A percentile compares a stretch with the other conserved stretches of the same genome.
phyloP scores from a whole-genome alignment of 1,139 yeast genomes.

The Nakaseomyces nivariensis region DNA sequence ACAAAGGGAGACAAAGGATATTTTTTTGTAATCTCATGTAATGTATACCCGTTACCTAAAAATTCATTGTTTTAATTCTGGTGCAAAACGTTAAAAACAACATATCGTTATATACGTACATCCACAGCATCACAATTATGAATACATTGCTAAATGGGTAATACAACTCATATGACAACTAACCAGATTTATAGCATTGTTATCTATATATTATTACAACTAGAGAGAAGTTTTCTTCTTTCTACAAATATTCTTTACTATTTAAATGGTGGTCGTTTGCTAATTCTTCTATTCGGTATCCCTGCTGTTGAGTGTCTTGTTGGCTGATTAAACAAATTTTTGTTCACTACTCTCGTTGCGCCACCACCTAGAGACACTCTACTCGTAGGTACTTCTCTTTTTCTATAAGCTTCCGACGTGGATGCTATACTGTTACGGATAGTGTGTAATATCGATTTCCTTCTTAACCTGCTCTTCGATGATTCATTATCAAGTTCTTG shows the following conservation, averaged over 20 bases:
- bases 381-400: background rate
- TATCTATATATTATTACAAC: too few relatives aligned
- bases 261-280: slow-evolving; percentile 23
- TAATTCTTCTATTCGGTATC: slow-evolving; percentile 4
- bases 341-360: slow-evolving; percentile 18
- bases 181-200: too few relatives aligned
- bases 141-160: too few relatives aligned
- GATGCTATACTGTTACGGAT: slow-evolving; percentile 24
- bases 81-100: too few relatives aligned
- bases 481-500: background rate
- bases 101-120: too few relatives aligned
- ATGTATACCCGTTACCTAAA: too few relatives aligned
- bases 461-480: slow-evolving; percentile 16
- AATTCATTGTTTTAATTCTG: too few relatives aligned
- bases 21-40: too few relatives aligned
- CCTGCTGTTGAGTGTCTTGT: slow-evolving; percentile 4
- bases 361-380: slow-evolving; percentile 23
- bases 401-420: slow-evolving; percentile 6
- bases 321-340: slow-evolving; percentile 4
- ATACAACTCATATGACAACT: too few relatives aligned
- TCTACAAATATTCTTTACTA: slow-evolving; percentile 3
- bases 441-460: slow-evolving; percentile 27
- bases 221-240: too few relatives aligned
- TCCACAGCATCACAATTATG: too few relatives aligned
- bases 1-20: too few relatives aligned